A percentile compares a stretch with the other conserved stretches of the same genome.
Conservation (phyloP, 2,329 filamentous ascomycete genomes). For the Fusarium continuum region DNA sequence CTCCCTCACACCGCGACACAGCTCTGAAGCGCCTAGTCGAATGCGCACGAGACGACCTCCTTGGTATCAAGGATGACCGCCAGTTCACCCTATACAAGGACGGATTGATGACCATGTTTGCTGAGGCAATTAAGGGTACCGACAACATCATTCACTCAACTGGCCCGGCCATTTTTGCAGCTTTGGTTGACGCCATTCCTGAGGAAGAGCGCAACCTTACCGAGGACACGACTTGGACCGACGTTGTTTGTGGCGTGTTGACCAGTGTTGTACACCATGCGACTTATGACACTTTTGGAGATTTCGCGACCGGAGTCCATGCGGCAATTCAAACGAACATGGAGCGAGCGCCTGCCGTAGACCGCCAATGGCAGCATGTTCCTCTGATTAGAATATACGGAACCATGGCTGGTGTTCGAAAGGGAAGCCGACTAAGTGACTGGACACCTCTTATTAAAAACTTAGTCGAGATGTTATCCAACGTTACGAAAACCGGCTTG, state of each 20-base stretch:
- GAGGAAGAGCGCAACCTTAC: constrained; percentile 59
- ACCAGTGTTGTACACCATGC: constrained; percentile 87
- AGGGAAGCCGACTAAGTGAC: constrained; percentile 75
- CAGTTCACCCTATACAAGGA: constrained; percentile 78
- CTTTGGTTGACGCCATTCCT: constrained; percentile 62
- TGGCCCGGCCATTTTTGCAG: constrained; percentile 61
- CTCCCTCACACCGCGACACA: constrained; percentile 77
- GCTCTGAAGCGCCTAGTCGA: constrained; percentile 76
- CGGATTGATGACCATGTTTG: constrained; percentile 90
- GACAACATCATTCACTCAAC: constrained; percentile 68
- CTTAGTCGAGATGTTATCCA: constrained; percentile 62
- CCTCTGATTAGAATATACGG: constrained; percentile 70
- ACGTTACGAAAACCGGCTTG: constrained; percentile 53
- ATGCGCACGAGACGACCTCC: constrained; percentile 76
- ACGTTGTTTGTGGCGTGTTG: constrained; percentile 78
- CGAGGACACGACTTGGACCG: constrained; percentile 62
- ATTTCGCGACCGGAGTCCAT: constrained; percentile 70
- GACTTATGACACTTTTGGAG: constrained; percentile 75
- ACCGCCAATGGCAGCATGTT: constrained; percentile 51
- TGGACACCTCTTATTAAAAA: constrained; percentile 74
- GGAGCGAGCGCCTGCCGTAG: constrained; percentile 40
- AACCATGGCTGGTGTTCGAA: constrained; percentile 79
- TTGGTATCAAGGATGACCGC: constrained; percentile 60
- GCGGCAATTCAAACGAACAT: constrained; percentile 56
- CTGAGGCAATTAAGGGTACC: constrained; percentile 78